Percentiles rank a stretch among this genome's conserved stretches.
These are phyloP conservation scores for Imleria badia DNA, from an alignment of 768 basidiomycete genomes.

Conservation along the genomic window DNA sequence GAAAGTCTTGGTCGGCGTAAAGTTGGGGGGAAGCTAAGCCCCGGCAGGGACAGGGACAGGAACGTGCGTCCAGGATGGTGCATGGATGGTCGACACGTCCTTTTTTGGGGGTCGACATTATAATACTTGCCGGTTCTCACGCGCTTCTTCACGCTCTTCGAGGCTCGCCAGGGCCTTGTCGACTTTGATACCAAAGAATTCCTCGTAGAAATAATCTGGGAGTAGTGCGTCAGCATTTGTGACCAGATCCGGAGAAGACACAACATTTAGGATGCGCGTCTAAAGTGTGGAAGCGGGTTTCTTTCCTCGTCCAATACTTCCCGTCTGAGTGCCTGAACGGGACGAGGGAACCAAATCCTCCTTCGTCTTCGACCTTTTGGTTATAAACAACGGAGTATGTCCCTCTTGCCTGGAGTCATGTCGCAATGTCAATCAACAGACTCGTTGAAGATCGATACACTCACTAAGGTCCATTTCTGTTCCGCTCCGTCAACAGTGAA, in stretches of 20 bases:
- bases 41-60: slow-evolving; percentile 9
- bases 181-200: slow-evolving; percentile 27
- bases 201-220: slow-evolving; percentile 30
- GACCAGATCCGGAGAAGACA: background rate
- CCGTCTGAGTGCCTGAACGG: slow-evolving; percentile 27
- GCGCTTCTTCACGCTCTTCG: slow-evolving; percentile 16
- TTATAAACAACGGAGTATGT: slow-evolving; percentile 25
- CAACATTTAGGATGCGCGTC: slow-evolving; percentile 24
- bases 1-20: slow-evolving; percentile 20
- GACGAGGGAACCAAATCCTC: slow-evolving; percentile 17
- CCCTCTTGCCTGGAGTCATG: slow-evolving; percentile 14
- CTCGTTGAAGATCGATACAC: background rate
- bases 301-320: slow-evolving; percentile 24
- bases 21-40: slow-evolving; percentile 12
- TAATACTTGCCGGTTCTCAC: slow-evolving; percentile 24
- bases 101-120: slow-evolving; percentile 22
- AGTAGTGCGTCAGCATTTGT: background rate
- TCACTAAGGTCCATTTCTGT: slow-evolving; percentile 26
- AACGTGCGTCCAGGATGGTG: slow-evolving; percentile 17
- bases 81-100: background rate
- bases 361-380: slow-evolving; percentile 18
- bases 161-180: slow-evolving; percentile 13
- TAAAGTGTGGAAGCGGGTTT: slow-evolving; percentile 23
- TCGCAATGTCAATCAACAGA: background rate
- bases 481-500: slow-evolving; percentile 11